A percentile compares a stretch with the other conserved stretches of the same genome.
Conservation (phyloP, 495 filamentous ascomycete species). For the Penicillium psychrofluorescens region DNA sequence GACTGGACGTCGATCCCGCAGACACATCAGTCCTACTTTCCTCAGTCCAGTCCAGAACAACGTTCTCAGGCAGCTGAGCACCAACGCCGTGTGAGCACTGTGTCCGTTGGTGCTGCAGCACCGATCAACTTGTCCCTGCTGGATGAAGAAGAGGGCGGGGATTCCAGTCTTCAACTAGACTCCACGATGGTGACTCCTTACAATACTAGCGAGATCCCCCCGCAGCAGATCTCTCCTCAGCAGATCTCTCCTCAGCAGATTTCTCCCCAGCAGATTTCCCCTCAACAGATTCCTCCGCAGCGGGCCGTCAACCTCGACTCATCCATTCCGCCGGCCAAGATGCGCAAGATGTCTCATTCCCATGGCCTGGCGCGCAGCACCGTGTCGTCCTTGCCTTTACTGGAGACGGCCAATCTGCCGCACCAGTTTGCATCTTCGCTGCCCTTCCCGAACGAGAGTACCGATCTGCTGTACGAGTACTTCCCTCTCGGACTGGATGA, state of each 20-base stretch:
- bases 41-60: conserved; percentile 47
- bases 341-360: conserved; percentile 35
- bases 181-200: conserved; percentile 19
- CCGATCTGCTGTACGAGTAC: conserved; percentile 83
- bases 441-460: conserved; percentile 60
- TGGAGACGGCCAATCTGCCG: conserved; percentile 31
- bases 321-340: conserved; percentile 31
- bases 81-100: conserved; percentile 20
- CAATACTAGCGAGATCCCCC: conserved; percentile 13
- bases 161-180: conserved; percentile 14
- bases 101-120: conserved; percentile 19
- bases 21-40: conserved; percentile 37
- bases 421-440: conserved; percentile 32
- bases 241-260: too few species aligned
- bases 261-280: too few species aligned
- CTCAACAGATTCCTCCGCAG: conserved; percentile 9
- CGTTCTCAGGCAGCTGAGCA: conserved; percentile 30
- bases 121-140: conserved; percentile 71
- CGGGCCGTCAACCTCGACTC: conserved; percentile 15
- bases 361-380: conserved; percentile 25
- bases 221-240: too few species aligned
- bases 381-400: conserved; percentile 27
- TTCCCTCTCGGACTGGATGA: conserved; percentile 85
- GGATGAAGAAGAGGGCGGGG: conserved; percentile 56
- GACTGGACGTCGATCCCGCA: conserved; percentile 36